A percentile compares a stretch with the other conserved stretches of the same genome.
phyloP scores from a whole-genome alignment of 1,139 yeast species.

The Yamadazyma spencermartinsiae region DNA sequence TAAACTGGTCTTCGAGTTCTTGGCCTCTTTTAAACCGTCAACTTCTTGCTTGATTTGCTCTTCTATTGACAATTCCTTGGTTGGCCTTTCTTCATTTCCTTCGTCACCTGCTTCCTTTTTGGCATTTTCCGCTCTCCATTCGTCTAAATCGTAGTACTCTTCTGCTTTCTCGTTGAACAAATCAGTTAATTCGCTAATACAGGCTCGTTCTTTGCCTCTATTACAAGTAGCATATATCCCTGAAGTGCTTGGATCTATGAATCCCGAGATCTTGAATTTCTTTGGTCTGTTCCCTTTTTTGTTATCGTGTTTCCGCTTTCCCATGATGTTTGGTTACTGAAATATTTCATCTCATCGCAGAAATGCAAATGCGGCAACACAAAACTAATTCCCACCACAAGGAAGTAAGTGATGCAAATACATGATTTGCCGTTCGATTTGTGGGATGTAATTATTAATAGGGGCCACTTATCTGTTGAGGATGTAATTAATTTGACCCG shows the following conservation, averaged over 20 bases:
- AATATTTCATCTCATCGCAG: not conserved
- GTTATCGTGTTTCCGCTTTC: constrained; percentile 22
- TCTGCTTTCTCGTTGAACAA: constrained; percentile 58
- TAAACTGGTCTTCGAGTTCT: constrained; percentile 44
- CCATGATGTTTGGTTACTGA: constrained; percentile 9
- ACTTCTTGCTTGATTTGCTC: constrained; percentile 74
- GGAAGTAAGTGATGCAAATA: constrained; percentile 5
- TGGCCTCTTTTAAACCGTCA: constrained; percentile 49
- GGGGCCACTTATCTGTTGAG: constrained; percentile 19
- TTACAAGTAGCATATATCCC: constrained; percentile 88
- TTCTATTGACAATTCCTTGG: constrained; percentile 55
- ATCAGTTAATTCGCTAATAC: constrained; percentile 69
- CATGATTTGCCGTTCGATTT: constrained; percentile 18
- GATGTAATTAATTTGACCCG: constrained; percentile 22
- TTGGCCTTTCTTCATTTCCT: constrained; percentile 29
- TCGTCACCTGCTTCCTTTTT: constrained; percentile 27
- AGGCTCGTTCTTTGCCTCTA: constrained; percentile 72
- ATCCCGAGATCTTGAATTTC: constrained; percentile 49
- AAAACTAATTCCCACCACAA: constrained; percentile 1
- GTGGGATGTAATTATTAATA: constrained; percentile 19
- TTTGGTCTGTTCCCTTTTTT: constrained; percentile 24
- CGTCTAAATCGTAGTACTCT: constrained; percentile 48
- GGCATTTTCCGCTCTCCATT: constrained; percentile 17
- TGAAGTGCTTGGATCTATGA: constrained; percentile 75
- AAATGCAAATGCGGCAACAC: no score